Percentiles rank a stretch among this genome's conserved stretches.
phyloP scores from a whole-genome alignment of 108 stramenopile genomes.

The Skeletonema grethae region DNA sequence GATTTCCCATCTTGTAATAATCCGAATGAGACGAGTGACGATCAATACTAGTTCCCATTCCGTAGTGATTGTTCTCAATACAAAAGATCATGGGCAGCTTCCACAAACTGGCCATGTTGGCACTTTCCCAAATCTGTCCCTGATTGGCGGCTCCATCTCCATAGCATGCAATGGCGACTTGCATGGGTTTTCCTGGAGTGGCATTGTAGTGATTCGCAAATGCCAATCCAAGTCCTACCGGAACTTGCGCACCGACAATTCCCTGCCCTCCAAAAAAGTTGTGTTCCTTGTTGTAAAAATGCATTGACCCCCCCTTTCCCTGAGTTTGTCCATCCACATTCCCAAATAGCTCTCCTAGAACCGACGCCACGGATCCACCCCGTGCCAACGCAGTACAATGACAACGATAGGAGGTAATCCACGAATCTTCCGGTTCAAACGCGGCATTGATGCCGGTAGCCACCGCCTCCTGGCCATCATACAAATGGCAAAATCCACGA shows the following conservation, averaged over 20 bases:
- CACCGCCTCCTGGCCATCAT: slow-evolving; percentile 99
- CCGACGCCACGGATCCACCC: slow-evolving; percentile 85
- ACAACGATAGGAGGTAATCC: slow-evolving; percentile 98
- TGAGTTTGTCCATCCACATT: slow-evolving; percentile 70
- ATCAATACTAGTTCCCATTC: slow-evolving; percentile 99
- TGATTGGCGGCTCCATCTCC: slow-evolving; percentile 99
- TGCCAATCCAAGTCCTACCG: slow-evolving; percentile 96
- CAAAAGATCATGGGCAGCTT: slow-evolving; percentile 98
- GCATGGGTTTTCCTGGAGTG: slow-evolving; percentile 90
- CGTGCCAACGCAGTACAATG: slow-evolving; percentile 94
- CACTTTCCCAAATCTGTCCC: slow-evolving; percentile 99
- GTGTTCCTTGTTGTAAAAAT: slow-evolving; percentile 98
- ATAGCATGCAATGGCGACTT: slow-evolving; percentile 97
- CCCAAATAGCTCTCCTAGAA: slow-evolving; percentile 95
- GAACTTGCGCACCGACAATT: slow-evolving; percentile 99
- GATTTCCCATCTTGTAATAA: slow-evolving; percentile 99
- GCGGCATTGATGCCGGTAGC: slow-evolving; percentile 95
- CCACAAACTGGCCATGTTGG: slow-evolving; percentile 95
- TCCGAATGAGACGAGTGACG: slow-evolving; percentile 93
- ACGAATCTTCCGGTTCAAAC: slow-evolving; percentile 86
- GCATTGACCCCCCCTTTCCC: slow-evolving; percentile 99
- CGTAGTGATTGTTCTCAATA: slow-evolving; percentile 99
- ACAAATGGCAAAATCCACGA: slow-evolving; percentile 99
- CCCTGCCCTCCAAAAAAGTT: slow-evolving; percentile 99
- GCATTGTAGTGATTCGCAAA: slow-evolving; percentile 98